Evolutionary conservation across 805 yeast species (phyloP).

Genomic region (Candida ortonii): DNA sequence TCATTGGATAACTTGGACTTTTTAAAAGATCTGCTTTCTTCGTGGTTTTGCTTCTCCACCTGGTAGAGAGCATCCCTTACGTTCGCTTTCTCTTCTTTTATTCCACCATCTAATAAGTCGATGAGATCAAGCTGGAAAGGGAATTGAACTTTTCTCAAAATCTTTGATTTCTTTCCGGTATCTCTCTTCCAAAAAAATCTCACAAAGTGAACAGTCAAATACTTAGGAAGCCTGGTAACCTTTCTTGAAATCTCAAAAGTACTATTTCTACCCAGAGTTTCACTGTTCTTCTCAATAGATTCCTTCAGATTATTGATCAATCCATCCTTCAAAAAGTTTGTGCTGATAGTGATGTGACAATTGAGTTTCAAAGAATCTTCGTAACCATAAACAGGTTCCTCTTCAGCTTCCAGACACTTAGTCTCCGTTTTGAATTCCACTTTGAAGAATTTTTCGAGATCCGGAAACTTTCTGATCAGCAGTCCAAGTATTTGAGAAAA

Average conservation of each 20-base stretch:
- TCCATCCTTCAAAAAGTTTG: constrained; percentile 89
- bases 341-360: constrained; percentile 83
- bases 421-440: constrained; percentile 62
- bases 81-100: constrained; percentile 62
- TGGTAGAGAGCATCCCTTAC: constrained; percentile 75
- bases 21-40: constrained; percentile 69
- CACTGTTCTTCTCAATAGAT: constrained; percentile 72
- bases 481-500: constrained; percentile 71
- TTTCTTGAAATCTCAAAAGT: constrained; percentile 57
- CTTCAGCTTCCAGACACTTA: constrained; percentile 56
- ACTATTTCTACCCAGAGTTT: constrained; percentile 67
- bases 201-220: constrained; percentile 86
- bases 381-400: constrained; percentile 40
- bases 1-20: constrained; percentile 44
- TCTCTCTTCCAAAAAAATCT: constrained; percentile 96
- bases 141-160: constrained; percentile 88
- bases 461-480: constrained; percentile 47
- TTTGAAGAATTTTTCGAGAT: constrained; percentile 57
- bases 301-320: constrained; percentile 71
- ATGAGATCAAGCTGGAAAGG: constrained; percentile 90
- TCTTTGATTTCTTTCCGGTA: constrained; percentile 85
- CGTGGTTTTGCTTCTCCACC: constrained; percentile 71
- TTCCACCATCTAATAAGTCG: constrained; percentile 79
- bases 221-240: constrained; percentile 80
- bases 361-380: constrained; percentile 70